Evolutionary conservation across 805 yeast genomes (phyloP).

Genomic region (Saturnispora sanitii): DNA sequence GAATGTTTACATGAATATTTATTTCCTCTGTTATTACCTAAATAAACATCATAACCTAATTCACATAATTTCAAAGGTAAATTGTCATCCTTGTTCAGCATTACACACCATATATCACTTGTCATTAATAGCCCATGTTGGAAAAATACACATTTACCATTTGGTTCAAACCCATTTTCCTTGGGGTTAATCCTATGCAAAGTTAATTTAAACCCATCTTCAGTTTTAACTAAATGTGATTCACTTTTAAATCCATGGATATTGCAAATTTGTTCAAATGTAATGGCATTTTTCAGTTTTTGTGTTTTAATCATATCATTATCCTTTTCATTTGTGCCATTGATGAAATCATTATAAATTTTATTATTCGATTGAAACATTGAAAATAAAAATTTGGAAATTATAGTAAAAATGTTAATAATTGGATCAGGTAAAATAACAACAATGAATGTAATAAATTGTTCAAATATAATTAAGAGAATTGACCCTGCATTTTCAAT

Average conservation of each 20-base stretch:
- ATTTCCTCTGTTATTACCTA: slow-evolving; percentile 89
- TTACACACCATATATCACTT: slow-evolving; percentile 58
- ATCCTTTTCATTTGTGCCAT: slow-evolving; percentile 12
- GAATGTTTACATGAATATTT: slow-evolving; percentile 81
- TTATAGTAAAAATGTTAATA: slow-evolving; percentile 17
- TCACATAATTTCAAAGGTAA: slow-evolving; percentile 73
- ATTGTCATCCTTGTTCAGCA: slow-evolving; percentile 32
- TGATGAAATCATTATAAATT: slow-evolving; percentile 18
- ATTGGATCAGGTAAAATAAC: slow-evolving; percentile 20
- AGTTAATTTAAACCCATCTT: slow-evolving; percentile 68
- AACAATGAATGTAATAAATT: slow-evolving; percentile 20
- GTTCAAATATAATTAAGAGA: slow-evolving; percentile 20
- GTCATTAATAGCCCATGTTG: slow-evolving; percentile 92
- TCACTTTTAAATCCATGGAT: slow-evolving; percentile 64
- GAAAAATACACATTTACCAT: slow-evolving; percentile 55
- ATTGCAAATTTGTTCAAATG: slow-evolving; percentile 55
- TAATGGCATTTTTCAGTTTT: slow-evolving; percentile 35
- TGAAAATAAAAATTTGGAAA: slow-evolving; percentile 17
- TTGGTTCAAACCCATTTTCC: slow-evolving; percentile 23
- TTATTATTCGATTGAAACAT: slow-evolving; percentile 16
- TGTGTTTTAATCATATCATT: slow-evolving; percentile 20
- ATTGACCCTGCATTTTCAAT: slow-evolving; percentile 19
- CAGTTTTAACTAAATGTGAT: slow-evolving; percentile 67
- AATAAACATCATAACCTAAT: slow-evolving; percentile 87
- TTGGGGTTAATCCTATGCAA: slow-evolving; percentile 53